Percentiles rank a stretch among this genome's conserved stretches.
Evolutionary conservation across 805 yeast species (phyloP).

Genomic region (Yarrowia divulgata): DNA sequence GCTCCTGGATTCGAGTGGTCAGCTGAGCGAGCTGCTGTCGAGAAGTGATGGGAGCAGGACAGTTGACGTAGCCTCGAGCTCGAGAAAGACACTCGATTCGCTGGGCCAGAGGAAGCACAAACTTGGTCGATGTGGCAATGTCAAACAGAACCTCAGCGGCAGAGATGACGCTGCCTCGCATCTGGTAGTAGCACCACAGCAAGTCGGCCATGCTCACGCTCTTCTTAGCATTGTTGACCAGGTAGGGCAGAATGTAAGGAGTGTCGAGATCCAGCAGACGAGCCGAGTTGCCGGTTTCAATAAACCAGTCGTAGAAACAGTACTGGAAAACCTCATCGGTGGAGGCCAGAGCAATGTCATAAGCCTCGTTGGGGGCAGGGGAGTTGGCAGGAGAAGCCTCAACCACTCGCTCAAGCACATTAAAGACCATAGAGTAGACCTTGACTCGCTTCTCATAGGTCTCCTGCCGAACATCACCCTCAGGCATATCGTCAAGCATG

Average conservation of each 20-base stretch:
- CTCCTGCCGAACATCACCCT: slow-evolving; percentile 59
- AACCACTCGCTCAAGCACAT: slow-evolving; percentile 71
- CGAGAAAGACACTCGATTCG: slow-evolving; percentile 89
- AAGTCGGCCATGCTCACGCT: slow-evolving; percentile 79
- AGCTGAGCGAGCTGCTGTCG: slow-evolving; percentile 79
- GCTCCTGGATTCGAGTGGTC: slow-evolving; percentile 73
- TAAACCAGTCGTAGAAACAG: slow-evolving; percentile 91
- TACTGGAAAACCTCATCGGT: slow-evolving; percentile 89
- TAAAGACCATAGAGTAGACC: slow-evolving; percentile 77
- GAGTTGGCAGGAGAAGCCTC: slow-evolving; percentile 66
- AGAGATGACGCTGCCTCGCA: slow-evolving; percentile 73
- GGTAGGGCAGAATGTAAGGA: slow-evolving; percentile 76
- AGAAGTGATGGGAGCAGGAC: slow-evolving; percentile 76
- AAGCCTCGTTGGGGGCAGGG: slow-evolving; percentile 53
- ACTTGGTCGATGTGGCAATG: slow-evolving; percentile 71
- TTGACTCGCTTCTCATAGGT: slow-evolving; percentile 62
- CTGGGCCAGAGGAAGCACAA: slow-evolving; percentile 68
- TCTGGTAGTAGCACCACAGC: slow-evolving; percentile 88
- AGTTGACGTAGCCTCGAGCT: slow-evolving; percentile 91
- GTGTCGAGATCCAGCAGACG: slow-evolving; percentile 81
- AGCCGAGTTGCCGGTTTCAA: slow-evolving; percentile 76
- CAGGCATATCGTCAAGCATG: slow-evolving; percentile 59
- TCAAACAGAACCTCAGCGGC: slow-evolving; percentile 85
- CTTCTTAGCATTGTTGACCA: slow-evolving; percentile 58
- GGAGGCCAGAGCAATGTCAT: slow-evolving; percentile 73